A percentile compares a stretch with the other conserved stretches of the same genome.
phyloP scores from a whole-genome alignment of 768 basidiomycete genomes.

The Boletus rubescentipes region DNA sequence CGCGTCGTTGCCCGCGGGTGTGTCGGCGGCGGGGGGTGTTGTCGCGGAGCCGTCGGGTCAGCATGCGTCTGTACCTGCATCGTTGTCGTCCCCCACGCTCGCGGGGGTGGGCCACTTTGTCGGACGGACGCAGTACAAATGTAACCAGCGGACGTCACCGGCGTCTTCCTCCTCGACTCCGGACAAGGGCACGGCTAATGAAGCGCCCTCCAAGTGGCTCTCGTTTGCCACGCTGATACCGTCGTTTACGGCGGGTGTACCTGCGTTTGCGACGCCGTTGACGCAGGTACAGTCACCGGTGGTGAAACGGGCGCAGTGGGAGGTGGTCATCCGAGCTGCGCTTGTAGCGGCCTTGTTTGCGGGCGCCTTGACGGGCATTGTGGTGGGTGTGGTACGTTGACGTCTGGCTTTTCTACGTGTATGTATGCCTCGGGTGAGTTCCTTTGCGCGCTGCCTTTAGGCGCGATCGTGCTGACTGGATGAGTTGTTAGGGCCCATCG shows the following conservation, averaged over 20 bases:
- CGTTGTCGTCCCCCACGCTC: neutral
- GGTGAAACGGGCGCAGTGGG: constrained; percentile 81
- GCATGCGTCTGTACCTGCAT: neutral
- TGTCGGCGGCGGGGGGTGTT: too few species aligned
- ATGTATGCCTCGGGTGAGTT: neutral
- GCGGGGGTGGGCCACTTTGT: constrained; percentile 8
- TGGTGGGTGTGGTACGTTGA: constrained; percentile 18
- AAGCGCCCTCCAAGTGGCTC: neutral
- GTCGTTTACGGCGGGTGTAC: constrained; percentile 45
- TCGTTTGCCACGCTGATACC: constrained; percentile 23
- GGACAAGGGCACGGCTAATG: neutral
- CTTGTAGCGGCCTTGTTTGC: constrained; percentile 44
- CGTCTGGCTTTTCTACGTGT: too few species aligned
- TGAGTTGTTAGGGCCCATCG: neutral
- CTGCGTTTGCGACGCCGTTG: constrained; percentile 68
- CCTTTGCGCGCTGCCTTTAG: too few species aligned
- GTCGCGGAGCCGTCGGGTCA: neutral
- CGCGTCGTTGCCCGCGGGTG: neutral
- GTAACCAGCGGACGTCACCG: constrained; percentile 17
- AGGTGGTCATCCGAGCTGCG: constrained; percentile 68
- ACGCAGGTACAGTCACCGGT: constrained; percentile 68
- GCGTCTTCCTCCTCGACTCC: neutral
- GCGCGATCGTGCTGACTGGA: neutral
- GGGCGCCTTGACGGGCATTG: constrained; percentile 31
- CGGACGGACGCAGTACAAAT: constrained; percentile 32